Evolutionary conservation across 345 rosid genomes (phyloP).

Genomic region (Camelina hispida): DNA sequence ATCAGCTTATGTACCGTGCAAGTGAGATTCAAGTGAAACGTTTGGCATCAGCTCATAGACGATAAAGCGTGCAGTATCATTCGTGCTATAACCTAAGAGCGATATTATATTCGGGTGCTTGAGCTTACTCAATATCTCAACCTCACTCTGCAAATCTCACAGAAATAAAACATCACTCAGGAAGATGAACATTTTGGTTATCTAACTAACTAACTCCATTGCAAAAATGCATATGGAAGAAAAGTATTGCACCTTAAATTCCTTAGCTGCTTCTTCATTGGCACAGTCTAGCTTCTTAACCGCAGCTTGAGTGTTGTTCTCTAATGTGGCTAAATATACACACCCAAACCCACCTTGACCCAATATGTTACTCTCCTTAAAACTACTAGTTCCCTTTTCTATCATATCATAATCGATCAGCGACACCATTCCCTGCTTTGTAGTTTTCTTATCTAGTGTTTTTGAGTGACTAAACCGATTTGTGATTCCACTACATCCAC

Average conservation of each 20-base stretch:
- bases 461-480: too few species aligned
- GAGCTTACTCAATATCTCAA: slow-evolving; percentile 73
- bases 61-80: slow-evolving; percentile 62
- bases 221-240: slow-evolving; percentile 22
- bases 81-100: slow-evolving; percentile 71
- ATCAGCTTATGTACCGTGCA: slow-evolving; percentile 66
- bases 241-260: slow-evolving; percentile 64
- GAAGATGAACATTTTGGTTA: neutral
- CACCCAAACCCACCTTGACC: slow-evolving; percentile 94
- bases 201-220: neutral
- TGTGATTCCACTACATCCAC: slow-evolving; percentile 59
- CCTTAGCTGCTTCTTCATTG: slow-evolving; percentile 69
- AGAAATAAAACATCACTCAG: neutral
- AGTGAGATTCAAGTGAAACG: slow-evolving; percentile 83
- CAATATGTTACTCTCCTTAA: slow-evolving; percentile 68
- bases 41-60: slow-evolving; percentile 92
- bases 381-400: slow-evolving; percentile 74
- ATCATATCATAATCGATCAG: slow-evolving; percentile 65
- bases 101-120: slow-evolving; percentile 82
- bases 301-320: slow-evolving; percentile 62
- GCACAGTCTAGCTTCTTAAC: slow-evolving; percentile 83
- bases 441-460: slow-evolving; percentile 49
- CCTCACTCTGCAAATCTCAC: slow-evolving; percentile 73
- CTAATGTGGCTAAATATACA: slow-evolving; percentile 76
- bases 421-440: slow-evolving; percentile 50